Evolutionary conservation across 2,329 filamentous ascomycete species (phyloP).

Genomic region (Diaporthe sp.): DNA sequence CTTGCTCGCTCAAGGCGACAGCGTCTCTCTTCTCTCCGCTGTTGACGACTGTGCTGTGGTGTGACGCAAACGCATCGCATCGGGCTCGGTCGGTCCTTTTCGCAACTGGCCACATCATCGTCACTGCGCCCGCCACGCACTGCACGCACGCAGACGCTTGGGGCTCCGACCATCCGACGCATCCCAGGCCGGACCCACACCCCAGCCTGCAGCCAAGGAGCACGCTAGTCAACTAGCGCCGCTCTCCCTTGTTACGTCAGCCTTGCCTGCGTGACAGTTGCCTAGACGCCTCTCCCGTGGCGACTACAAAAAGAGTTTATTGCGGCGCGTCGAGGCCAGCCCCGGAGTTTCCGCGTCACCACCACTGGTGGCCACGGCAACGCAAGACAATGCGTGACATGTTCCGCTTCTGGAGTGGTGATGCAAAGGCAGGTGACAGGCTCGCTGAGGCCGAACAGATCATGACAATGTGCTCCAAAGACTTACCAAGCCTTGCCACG

Average conservation of each 20-base stretch:
- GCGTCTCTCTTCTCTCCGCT: slow-evolving; percentile 17
- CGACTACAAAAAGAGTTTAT: slow-evolving; percentile 16
- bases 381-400: slow-evolving; percentile 54
- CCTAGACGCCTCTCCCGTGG: slow-evolving; percentile 35
- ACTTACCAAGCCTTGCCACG: slow-evolving; percentile 27
- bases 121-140: slow-evolving; percentile 28
- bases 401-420: slow-evolving; percentile 71
- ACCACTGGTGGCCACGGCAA: slow-evolving; percentile 47
- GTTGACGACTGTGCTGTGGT: slow-evolving; percentile 9
- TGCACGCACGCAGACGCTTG: slow-evolving; percentile 27
- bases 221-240: slow-evolving; percentile 33
- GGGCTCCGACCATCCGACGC: slow-evolving; percentile 38
- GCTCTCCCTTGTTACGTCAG: slow-evolving; percentile 44
- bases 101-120: slow-evolving; percentile 45
- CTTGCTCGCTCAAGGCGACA: background rate
- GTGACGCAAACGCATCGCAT: slow-evolving; percentile 29
- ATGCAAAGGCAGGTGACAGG: slow-evolving; percentile 67
- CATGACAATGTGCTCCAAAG: slow-evolving; percentile 42
- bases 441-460: slow-evolving; percentile 53
- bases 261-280: slow-evolving; percentile 36
- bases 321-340: slow-evolving; percentile 1
- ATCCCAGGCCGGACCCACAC: slow-evolving; percentile 29
- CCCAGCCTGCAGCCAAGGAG: slow-evolving; percentile 33
- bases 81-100: slow-evolving; percentile 37
- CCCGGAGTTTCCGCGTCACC: background rate